A percentile compares a stretch with the other conserved stretches of the same genome.
These are phyloP conservation scores for Pulveroboletus sp. DNA, from an alignment of 1,284 basidiomycete species.

Conservation along the genomic window DNA sequence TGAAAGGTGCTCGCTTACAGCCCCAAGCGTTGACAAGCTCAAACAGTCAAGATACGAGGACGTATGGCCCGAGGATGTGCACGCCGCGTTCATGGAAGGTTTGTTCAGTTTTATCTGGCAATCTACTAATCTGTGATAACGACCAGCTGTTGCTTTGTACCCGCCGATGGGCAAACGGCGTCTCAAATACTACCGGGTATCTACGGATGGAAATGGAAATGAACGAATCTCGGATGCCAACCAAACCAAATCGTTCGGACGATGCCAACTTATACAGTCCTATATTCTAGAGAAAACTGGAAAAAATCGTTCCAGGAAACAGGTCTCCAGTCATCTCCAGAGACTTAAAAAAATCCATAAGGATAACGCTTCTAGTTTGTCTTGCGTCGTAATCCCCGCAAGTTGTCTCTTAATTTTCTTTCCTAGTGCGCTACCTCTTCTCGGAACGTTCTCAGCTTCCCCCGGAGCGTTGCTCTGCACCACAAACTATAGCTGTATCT, in stretches of 20 bases:
- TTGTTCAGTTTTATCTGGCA: not conserved
- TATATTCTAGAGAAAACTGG: slow-evolving; percentile 39
- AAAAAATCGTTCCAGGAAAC: slow-evolving; percentile 37
- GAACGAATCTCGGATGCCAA: slow-evolving; percentile 13
- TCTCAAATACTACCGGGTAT: slow-evolving; percentile 36
- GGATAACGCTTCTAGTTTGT: slow-evolving; percentile 34
- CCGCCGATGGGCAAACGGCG: slow-evolving; percentile 40
- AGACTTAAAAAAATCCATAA: slow-evolving; percentile 36
- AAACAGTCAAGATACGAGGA: slow-evolving; percentile 38
- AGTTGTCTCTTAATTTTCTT: not conserved
- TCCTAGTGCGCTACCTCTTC: slow-evolving; percentile 29
- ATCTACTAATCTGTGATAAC: slow-evolving; percentile 10
- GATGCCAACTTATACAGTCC: slow-evolving; percentile 39
- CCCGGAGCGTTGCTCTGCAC: slow-evolving; percentile 10
- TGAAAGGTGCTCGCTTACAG: not conserved
- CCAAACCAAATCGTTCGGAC: slow-evolving; percentile 34
- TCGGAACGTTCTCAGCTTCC: slow-evolving; percentile 26
- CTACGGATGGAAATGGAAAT: slow-evolving; percentile 21
- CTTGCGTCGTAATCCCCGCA: not conserved
- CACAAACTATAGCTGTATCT: slow-evolving; percentile 2
- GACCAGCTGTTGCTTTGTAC: slow-evolving; percentile 32
- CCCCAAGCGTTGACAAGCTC: slow-evolving; percentile 15
- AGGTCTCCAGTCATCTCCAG: slow-evolving; percentile 37
- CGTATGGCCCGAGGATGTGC: slow-evolving; percentile 39
- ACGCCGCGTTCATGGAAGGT: slow-evolving; percentile 41